Evolutionary conservation across 129 eudicot species (phyloP), one percentile per base, ranked within the genome.

Genomic region (Lactuca sativa): DNA sequence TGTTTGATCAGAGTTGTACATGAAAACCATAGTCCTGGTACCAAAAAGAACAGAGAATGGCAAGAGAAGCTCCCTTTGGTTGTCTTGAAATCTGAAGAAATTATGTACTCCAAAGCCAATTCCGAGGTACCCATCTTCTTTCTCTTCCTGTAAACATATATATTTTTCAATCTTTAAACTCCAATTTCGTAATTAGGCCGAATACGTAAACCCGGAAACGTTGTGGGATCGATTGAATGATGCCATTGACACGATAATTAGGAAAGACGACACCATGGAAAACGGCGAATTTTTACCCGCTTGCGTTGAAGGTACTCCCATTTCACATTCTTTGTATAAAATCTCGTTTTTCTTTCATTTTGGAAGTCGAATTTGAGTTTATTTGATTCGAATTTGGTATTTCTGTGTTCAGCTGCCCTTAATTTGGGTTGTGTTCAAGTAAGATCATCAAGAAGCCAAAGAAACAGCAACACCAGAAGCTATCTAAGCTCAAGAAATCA

Each of bases 41-140:
- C 92, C 48, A 89, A 83, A 60, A 87, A 89, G 84, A 92, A 92
- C 64, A 80, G 85, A 62, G 98, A 92, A 78, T 92, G 98, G 98
- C 98, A 82, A 68, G 96, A 86, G 85, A 92, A 92, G 82, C 77
- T 92, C 15, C 95, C 98, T 14, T 40, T 78, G 70, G 96, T 92
- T 48, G 98, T 92, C 56, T 59, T 92, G 7, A 92, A 83, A 83
- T 87, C 96, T 13, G 98, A 92, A 56, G 96, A 89, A 85, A 92
- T 92, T 30, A 84, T 92, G 95, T 92, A 92, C 82, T 92, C 98
- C 66, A 92, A 92, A 76, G 98, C 98, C 37, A 86, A 92, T 85
- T 89, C 98, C 12, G 96, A 92, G 96, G 98, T 92, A 58, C 77
- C 37, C 36, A 52, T 60, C 9, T 59, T 67, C 60, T 32, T 17